These are phyloP conservation scores for Bassia scoparia DNA, from an alignment of 148 eudicot species.

Conservation along the genomic window DNA sequence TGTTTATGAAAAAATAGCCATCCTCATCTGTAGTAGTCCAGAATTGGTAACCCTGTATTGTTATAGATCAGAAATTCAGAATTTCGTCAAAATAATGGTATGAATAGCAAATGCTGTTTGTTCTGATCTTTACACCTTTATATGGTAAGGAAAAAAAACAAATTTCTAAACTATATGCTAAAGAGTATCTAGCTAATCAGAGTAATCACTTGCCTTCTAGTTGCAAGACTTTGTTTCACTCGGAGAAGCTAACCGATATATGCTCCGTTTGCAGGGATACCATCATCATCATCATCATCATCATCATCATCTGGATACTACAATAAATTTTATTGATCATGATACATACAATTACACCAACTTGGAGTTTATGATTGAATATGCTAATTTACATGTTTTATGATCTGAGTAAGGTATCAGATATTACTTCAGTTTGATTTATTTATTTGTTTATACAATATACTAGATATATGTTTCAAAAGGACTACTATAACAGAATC, in stretches of 20 bases:
- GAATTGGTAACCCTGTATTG: constrained; percentile 67
- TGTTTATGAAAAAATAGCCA: constrained; percentile 43
- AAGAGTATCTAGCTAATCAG: too few species aligned
- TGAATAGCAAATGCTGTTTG: background rate
- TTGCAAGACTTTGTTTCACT: constrained; percentile 79
- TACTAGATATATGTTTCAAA: too few species aligned
- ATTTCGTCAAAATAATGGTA: background rate
- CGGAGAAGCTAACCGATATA: constrained; percentile 65
- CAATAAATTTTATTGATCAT: background rate
- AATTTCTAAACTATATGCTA: too few species aligned
- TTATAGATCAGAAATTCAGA: background rate
- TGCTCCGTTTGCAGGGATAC: constrained; percentile 48
- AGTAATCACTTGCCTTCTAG: constrained; percentile 58
- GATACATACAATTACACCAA: background rate
- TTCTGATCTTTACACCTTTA: too few species aligned
- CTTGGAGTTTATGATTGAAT: too few species aligned
- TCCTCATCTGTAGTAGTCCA: constrained; percentile 54
- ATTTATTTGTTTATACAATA: too few species aligned
- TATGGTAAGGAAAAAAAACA: too few species aligned
- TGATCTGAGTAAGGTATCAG: too few species aligned
- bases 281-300: too few species aligned
- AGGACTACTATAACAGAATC: too few species aligned
- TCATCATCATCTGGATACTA: constrained; percentile 33
- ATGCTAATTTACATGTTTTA: too few species aligned
- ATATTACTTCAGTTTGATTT: too few species aligned